Evolutionary conservation across 2,329 filamentous ascomycete species (phyloP).

Genomic region (Zasmidium cellare): DNA sequence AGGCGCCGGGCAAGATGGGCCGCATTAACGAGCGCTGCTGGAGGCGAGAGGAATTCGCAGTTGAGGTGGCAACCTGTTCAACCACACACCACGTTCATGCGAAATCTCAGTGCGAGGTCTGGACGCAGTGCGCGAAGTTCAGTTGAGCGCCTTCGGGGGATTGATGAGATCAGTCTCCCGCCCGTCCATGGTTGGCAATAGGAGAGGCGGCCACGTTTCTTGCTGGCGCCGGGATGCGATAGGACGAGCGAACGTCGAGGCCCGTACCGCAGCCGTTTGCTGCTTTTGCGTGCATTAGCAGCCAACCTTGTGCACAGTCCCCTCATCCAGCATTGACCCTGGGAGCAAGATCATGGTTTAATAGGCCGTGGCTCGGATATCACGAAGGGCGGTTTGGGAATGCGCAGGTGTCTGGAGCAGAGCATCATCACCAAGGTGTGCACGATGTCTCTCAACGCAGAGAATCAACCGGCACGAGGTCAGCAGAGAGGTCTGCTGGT

Average conservation of each 20-base stretch:
- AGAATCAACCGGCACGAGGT: not conserved
- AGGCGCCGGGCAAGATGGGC: not conserved
- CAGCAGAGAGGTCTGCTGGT: not conserved
- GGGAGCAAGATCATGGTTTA: not conserved
- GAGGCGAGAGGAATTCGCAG: not conserved
- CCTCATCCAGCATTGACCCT: not conserved
- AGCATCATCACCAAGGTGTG: not conserved
- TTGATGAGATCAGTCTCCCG: not conserved
- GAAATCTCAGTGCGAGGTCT: not conserved
- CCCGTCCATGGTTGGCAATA: not conserved
- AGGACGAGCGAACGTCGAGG: not conserved
- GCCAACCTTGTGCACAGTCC: not conserved
- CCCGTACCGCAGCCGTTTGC: not conserved
- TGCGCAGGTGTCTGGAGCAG: not conserved
- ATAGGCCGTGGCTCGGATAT: not conserved
- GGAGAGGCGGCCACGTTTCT: not conserved
- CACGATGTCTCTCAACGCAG: not conserved
- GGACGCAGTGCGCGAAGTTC: too few relatives aligned
- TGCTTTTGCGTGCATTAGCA: not conserved
- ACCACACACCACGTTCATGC: not conserved
- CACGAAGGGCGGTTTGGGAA: not conserved
- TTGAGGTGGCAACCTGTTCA: slow-evolving; percentile 3
- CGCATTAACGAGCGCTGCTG: slow-evolving; percentile 1
- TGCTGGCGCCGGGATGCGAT: not conserved
- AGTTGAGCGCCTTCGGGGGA: not conserved